Evolutionary conservation across 768 basidiomycete species (phyloP).

Genomic region (Podaxis sp.): DNA sequence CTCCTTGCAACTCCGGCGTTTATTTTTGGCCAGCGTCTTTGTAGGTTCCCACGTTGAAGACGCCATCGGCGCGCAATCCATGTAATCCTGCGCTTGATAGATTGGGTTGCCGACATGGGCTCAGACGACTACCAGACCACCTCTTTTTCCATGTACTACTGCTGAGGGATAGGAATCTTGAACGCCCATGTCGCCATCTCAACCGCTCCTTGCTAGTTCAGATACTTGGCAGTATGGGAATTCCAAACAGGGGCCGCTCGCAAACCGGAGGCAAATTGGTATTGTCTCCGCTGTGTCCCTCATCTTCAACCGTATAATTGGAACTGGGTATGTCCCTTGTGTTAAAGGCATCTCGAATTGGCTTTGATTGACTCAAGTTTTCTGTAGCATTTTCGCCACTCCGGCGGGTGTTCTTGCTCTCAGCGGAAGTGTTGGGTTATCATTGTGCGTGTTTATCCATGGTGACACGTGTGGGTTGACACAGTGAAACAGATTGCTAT

Average conservation of each 20-base stretch:
- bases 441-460: slow-evolving; percentile 26
- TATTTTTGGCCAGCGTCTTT: neutral
- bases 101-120: neutral
- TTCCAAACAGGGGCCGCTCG: neutral
- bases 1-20: too few species aligned
- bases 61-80: neutral
- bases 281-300: slow-evolving; percentile 34
- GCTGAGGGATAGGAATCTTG: neutral
- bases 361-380: neutral
- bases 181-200: neutral
- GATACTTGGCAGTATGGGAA: neutral
- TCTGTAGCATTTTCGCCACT: slow-evolving; percentile 38
- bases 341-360: neutral
- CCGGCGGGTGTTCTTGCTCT: slow-evolving; percentile 37
- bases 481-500: slow-evolving; percentile 27
- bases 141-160: neutral
- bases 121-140: neutral
- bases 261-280: slow-evolving; percentile 21
- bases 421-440: slow-evolving; percentile 42
- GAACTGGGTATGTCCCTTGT: slow-evolving; percentile 29
- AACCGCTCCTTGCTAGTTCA: neutral
- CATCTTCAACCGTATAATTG: slow-evolving; percentile 39
- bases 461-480: neutral
- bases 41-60: neutral
- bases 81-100: neutral